Base-by-base conservation (phyloP, 2,329 filamentous ascomycete genomes). In the Lasiodiplodia sp. region DNA sequence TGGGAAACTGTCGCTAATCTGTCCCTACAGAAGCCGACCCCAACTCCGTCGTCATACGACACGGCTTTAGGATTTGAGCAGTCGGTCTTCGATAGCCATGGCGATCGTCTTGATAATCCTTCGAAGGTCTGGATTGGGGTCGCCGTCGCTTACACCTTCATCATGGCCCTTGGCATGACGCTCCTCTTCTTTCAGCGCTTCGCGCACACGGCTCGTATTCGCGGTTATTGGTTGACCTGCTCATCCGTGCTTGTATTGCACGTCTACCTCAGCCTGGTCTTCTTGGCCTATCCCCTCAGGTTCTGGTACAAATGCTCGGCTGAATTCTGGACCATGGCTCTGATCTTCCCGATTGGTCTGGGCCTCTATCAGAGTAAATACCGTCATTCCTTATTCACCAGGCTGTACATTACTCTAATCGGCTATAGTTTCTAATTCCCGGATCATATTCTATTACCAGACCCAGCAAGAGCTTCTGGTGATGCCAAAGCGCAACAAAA, bases 301-400 rank as follows among this genome's bases (percentile, higher is more conserved):
- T 68, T 62, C 37, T 68, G 67, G 67, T 68, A 65, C 38, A 40
- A 31, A 21, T 68, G 67, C 34, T 37, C 28, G 8, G 51, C 57
- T 16, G 67, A 68, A 16, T 68, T 64, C 67, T 68, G 57, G 57
- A 58, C 65, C 52, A 68, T 65, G 67, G 58, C 58, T 14, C 40
- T 51, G 4, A 16, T 68, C 31, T 68, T 68, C 34, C 66, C 66
- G 4, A 3, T 53, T 3, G 66, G 66, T 8, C 21, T 68, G 7
- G 66, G 56, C 18, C 56, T 68, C 16, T 68, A 53, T 23, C 56
- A 68, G n/a, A 55, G 66, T 68, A 68, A 47, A 51, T 18, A 1
- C 6, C 23, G 7, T 37, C 18, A 28, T 18, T 25, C 23, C 28
- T 16, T 34, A 25, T 12, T 28, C 2, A 11, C 4, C 38, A 40